Evolutionary conservation across 1,139 yeast genomes (phyloP), one percentile per base, ranked within the genome.

Genomic region (Wickerhamomyces sp.): DNA sequence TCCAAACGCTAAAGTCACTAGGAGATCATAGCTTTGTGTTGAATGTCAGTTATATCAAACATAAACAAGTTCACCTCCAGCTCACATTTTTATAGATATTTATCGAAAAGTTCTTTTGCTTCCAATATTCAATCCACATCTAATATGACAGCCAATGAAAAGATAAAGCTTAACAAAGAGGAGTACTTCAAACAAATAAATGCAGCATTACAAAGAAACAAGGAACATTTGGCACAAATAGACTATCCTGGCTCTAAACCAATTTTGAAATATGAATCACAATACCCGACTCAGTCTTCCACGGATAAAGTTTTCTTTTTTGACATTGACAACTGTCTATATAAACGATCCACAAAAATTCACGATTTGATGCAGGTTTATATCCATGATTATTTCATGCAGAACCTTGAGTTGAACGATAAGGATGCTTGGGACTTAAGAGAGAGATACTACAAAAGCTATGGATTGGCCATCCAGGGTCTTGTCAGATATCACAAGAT

Each of bases 381-480:
- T 47, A 91, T 91, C 47, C 93, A 85, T 49, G 66, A 79, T 31
- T 91, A 83, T 60, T 86, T 91, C 63, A 82, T 79, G 47, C 68
- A 69, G 36, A 69, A 71, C 34, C 67, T 91, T 35, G 55, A 68
- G 15, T 62, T 91, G 28, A 64, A 66, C 38, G 88, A 81, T 46
- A 81, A 79, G 37, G 87, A 81, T n/a, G 97, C 98, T 2, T 73
- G 70, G 34, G 55, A 65, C 25, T 67, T 89, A 39, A 95, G 87
- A 52, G 66, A 68, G 54, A 70, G 72, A 44, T 91, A 91, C 62
- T 91, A 89, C 58, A 75, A 73, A 46, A 81, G 85, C 30, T 91
- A 88, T 52, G 98, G 98, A 0, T 69, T 91, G 42, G 97, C 97
- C 0, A 73, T 91, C 33, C 95, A 91, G 57, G 98, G 98, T 0